A percentile compares a stretch with the other conserved stretches of the same genome.
Conservation (phyloP, 768 basidiomycete species). For the Lentinula sp. region DNA sequence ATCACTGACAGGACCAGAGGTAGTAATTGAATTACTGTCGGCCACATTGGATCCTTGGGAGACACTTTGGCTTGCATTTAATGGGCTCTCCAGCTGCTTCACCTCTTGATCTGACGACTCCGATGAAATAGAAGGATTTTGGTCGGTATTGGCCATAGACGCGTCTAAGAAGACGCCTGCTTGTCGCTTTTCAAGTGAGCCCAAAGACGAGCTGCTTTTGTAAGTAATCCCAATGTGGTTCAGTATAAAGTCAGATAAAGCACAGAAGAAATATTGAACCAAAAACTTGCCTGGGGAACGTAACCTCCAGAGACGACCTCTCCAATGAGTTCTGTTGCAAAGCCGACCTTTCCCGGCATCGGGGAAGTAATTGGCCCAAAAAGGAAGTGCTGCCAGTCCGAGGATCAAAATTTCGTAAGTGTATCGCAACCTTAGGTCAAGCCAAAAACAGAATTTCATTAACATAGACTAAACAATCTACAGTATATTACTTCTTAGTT, state of each 20-base stretch:
- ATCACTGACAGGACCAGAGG: constrained; percentile 1
- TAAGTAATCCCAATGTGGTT: too few species aligned
- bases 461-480: neutral
- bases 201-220: neutral
- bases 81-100: constrained; percentile 24
- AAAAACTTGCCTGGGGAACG: constrained; percentile 28
- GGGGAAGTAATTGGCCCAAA: neutral
- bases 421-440: neutral
- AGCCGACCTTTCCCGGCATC: neutral
- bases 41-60: neutral
- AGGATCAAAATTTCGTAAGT: neutral
- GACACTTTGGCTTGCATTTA: constrained; percentile 9
- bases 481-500: constrained; percentile 57
- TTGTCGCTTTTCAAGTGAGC: neutral
- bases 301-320: constrained; percentile 24
- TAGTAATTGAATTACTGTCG: neutral
- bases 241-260: neutral
- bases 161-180: constrained; percentile 58
- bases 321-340: neutral
- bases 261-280: neutral
- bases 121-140: constrained; percentile 35
- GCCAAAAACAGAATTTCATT: neutral
- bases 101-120: constrained; percentile 34
- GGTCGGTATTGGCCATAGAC: constrained; percentile 74
- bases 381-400: neutral